Evolutionary conservation across 352 stramenopile genomes (phyloP).

Genomic region (Globisporangium barbulae): DNA sequence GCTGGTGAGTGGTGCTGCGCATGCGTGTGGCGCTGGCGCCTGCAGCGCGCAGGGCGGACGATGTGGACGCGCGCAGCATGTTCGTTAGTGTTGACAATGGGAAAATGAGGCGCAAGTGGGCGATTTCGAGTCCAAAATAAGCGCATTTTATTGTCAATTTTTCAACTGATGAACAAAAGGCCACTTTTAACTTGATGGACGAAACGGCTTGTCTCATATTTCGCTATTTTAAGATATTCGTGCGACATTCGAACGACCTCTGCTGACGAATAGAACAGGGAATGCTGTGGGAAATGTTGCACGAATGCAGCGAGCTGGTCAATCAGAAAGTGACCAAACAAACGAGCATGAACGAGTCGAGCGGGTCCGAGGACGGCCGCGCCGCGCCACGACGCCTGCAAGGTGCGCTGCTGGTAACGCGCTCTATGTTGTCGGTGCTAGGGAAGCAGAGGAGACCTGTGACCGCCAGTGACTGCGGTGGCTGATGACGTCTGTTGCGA

Average conservation of each 20-base stretch:
- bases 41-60: conserved; percentile 5
- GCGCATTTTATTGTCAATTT: neutral
- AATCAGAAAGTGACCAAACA: neutral
- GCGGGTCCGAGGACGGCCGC: conserved; percentile 1
- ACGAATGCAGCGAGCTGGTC: neutral
- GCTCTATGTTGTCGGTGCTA: neutral
- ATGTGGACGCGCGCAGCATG: conserved; percentile 19
- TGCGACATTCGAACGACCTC: neutral
- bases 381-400: neutral
- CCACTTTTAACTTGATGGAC: neutral
- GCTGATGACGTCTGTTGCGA: neutral
- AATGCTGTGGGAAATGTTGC: conserved; percentile 16
- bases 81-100: conserved; percentile 13
- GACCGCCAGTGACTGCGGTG: neutral
- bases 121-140: no score
- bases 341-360: conserved; percentile 3
- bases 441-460: neutral
- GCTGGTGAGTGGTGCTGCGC: neutral
- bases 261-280: neutral
- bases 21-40: neutral
- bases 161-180: neutral
- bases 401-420: neutral
- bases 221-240: neutral
- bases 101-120: neutral
- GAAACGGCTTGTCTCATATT: neutral